phyloP scores from a whole-genome alignment of 495 filamentous ascomycete species.

The Platismatia glauca region DNA sequence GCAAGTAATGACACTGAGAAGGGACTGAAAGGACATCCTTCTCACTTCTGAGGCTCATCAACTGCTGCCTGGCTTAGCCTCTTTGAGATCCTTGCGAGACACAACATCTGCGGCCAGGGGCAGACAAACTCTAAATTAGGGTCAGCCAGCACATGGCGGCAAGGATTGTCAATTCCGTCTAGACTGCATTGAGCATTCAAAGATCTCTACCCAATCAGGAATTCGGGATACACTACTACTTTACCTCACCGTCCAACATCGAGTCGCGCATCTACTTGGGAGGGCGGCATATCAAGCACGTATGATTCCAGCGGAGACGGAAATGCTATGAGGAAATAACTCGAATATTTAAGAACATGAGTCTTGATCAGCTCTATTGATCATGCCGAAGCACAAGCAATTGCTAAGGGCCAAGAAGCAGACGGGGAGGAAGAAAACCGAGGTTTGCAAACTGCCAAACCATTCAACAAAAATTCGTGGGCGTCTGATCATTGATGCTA shows the following conservation, averaged over 20 bases:
- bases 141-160: not conserved
- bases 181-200: not conserved
- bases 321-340: not conserved
- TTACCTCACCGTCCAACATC: not conserved
- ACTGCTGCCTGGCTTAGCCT: not conserved
- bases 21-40: no score
- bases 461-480: not conserved
- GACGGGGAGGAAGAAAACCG: conserved; percentile 26
- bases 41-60: not conserved
- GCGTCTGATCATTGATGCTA: conserved; percentile 15
- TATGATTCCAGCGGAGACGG: not conserved
- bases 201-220: not conserved
- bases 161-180: not conserved
- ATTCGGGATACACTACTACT: not conserved
- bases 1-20: not conserved
- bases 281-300: not conserved
- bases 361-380: not conserved
- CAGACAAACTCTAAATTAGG: not conserved
- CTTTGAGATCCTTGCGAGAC: not conserved
- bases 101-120: not conserved
- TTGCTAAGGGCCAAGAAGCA: conserved; percentile 44
- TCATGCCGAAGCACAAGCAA: conserved; percentile 48
- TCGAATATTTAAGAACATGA: no score
- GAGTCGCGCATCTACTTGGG: not conserved
- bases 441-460: conserved; percentile 5